Percentiles rank a stretch among this genome's conserved stretches.
Conservation (phyloP, 2,329 filamentous ascomycete species). For the Pseudopyricularia cyperi region DNA sequence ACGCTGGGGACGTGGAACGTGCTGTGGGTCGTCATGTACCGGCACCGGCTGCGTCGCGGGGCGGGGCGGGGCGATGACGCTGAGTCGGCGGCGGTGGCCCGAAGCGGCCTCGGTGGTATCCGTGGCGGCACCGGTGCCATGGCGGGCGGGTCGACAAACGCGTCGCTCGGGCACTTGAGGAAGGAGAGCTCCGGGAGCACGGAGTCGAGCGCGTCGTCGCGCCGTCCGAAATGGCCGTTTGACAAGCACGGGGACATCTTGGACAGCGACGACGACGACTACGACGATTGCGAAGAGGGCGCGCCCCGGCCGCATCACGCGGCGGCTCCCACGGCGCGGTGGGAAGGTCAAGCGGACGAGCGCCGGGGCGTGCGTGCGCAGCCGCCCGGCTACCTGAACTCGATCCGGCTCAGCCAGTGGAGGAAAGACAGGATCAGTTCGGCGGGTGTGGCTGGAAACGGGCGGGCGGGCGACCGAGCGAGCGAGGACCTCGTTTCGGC, state of each 20-base stretch:
- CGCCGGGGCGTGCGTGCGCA: neutral
- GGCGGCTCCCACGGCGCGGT: neutral
- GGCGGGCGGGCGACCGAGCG: neutral
- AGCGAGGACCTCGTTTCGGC: neutral
- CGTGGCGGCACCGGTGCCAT: neutral
- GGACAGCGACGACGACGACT: neutral
- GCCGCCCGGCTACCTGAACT: neutral
- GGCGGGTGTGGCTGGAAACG: neutral
- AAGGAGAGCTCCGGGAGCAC: neutral
- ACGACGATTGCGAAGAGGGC: no score
- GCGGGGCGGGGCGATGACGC: neutral
- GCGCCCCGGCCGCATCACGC: no score
- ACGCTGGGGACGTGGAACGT: conserved; percentile 12
- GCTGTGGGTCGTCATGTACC: conserved; percentile 4
- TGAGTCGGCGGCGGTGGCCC: neutral
- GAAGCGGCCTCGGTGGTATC: neutral
- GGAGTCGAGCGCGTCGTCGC: neutral
- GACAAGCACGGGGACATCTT: neutral
- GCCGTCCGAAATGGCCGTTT: neutral
- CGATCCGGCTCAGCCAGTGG: neutral
- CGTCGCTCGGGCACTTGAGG: neutral
- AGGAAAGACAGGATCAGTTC: neutral
- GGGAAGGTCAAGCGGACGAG: neutral
- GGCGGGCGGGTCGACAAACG: no score
- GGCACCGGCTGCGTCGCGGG: neutral